phyloP scores from a whole-genome alignment of 768 basidiomycete species.

The Pleurotus sapidus region DNA sequence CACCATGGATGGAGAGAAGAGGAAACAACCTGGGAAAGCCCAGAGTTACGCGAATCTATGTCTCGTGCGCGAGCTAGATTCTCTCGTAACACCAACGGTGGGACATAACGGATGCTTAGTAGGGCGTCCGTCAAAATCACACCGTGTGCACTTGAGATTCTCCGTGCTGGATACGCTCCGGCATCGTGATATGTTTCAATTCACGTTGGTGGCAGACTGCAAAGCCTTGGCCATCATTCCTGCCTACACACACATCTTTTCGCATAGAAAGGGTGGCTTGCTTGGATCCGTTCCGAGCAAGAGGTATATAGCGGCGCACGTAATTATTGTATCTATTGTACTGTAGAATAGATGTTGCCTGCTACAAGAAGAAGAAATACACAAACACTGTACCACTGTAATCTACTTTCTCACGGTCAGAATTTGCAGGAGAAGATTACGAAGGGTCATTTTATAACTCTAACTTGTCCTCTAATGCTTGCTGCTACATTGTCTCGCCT shows the following conservation, averaged over 20 bases:
- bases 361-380: neutral
- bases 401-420: neutral
- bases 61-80: constrained; percentile 55
- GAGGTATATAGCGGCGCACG: constrained; percentile 1
- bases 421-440: neutral
- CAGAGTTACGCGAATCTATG: constrained; percentile 71
- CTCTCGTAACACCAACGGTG: constrained; percentile 11
- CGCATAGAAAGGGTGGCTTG: neutral
- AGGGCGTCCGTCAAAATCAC: neutral
- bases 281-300: neutral
- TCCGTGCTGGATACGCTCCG: too few species aligned
- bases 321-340: constrained; percentile 7
- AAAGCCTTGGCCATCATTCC: too few species aligned
- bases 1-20: constrained; percentile 38
- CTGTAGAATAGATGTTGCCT: constrained; percentile 5
- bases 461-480: too few species aligned
- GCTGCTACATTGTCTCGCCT: too few species aligned
- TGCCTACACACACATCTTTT: neutral
- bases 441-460: too few species aligned
- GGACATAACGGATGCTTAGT: neutral
- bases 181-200: too few species aligned
- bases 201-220: too few species aligned
- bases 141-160: too few species aligned
- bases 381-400: neutral
- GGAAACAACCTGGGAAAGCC: constrained; percentile 52